Percentiles rank a stretch among this genome's conserved stretches.
phyloP scores from a whole-genome alignment of 106 monocot genomes.

The Apostasia ramifera region DNA sequence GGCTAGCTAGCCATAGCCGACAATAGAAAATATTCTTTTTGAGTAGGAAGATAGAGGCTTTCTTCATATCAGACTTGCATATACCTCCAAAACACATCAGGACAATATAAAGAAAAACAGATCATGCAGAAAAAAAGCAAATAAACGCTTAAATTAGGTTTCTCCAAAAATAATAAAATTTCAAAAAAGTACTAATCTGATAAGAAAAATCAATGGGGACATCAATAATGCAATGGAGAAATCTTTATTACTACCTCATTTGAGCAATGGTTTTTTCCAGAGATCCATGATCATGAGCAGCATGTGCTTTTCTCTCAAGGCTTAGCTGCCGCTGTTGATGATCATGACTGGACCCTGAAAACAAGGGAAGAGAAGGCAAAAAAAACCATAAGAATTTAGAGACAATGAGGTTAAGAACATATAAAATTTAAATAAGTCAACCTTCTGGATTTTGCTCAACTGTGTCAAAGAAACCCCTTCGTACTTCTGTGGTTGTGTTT shows the following conservation, averaged over 20 bases:
- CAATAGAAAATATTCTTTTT: too few relatives aligned
- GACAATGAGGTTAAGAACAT: background rate
- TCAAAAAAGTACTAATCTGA: background rate
- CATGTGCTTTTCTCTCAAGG: background rate
- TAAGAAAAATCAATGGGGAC: background rate
- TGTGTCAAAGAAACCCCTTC: background rate
- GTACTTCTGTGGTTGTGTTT: background rate
- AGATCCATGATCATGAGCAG: background rate
- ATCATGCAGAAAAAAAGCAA: background rate
- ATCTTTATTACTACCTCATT: conserved; percentile 3
- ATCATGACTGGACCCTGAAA: background rate
- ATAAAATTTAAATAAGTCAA: background rate
- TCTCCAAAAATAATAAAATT: background rate
- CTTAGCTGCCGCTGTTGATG: background rate
- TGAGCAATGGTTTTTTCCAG: conserved; percentile 2
- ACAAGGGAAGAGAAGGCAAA: background rate
- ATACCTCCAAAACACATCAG: background rate
- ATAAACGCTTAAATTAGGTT: background rate
- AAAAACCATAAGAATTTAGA: background rate
- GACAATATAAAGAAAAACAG: too few relatives aligned
- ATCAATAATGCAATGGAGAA: background rate
- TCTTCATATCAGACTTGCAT: too few relatives aligned
- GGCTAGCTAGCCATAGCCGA: too few relatives aligned
- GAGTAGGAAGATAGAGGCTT: too few relatives aligned
- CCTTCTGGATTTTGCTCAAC: conserved; percentile 5